Percentiles rank a stretch among this genome's conserved stretches.
Evolutionary conservation across 208 protist species (phyloP).

Genomic region (Leptomonas pyrrhocoris): DNA sequence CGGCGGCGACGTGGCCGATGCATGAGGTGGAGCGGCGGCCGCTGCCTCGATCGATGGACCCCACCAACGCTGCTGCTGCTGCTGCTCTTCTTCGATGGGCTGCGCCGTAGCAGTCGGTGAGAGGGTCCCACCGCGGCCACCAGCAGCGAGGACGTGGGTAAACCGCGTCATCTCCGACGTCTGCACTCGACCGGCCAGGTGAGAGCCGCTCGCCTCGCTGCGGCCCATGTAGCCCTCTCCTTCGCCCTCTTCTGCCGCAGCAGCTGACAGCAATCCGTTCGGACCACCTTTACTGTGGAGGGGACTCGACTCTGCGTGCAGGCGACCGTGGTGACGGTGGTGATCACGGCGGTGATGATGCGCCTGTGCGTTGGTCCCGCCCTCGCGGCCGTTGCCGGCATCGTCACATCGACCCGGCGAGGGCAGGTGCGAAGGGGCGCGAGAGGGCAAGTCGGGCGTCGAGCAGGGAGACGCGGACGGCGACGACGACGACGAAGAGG

Average conservation of each 20-base stretch:
- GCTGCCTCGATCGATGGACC: neutral
- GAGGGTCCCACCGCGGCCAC: constrained; percentile 3
- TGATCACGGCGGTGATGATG: constrained; percentile 2
- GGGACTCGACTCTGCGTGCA: neutral
- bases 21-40: neutral
- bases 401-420: neutral
- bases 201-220: neutral
- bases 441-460: constrained; percentile 14
- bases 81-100: neutral
- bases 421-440: neutral
- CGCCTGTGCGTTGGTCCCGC: neutral
- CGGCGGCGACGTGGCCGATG: constrained; percentile 4
- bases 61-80: constrained; percentile 12
- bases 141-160: constrained; percentile 19
- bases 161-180: constrained; percentile 30
- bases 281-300: neutral
- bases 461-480: neutral
- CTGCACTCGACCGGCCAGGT: constrained; percentile 14
- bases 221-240: constrained; percentile 1
- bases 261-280: neutral
- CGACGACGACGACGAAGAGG: constrained; percentile 2
- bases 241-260: neutral
- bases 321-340: neutral
- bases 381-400: neutral
- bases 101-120: neutral